Percentiles rank a stretch among this genome's conserved stretches.
Conservation (phyloP, 2,329 filamentous ascomycete species). For the Ceratocystis variospora region DNA sequence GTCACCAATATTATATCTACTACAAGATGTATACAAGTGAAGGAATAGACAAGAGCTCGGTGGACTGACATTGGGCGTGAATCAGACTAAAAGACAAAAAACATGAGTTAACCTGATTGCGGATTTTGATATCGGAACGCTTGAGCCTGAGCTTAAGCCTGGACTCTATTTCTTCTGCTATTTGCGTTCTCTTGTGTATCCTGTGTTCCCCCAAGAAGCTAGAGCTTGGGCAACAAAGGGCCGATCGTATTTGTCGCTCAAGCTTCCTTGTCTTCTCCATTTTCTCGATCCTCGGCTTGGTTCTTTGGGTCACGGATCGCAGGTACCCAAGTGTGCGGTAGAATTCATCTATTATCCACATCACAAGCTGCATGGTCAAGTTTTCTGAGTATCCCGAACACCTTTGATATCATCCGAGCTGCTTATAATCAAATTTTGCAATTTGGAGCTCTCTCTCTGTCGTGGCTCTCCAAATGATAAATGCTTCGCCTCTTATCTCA, state of each 20-base stretch:
- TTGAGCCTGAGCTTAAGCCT: background rate
- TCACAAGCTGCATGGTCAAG: background rate
- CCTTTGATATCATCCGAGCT: background rate
- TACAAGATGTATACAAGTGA: too few relatives aligned
- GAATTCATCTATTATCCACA: background rate
- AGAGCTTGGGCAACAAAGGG: background rate
- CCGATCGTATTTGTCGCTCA: conserved; percentile 1
- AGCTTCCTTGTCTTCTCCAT: background rate
- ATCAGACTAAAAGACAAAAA: background rate
- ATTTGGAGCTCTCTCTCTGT: background rate
- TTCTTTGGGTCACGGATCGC: background rate
- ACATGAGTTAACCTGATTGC: background rate
- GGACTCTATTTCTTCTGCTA: background rate
- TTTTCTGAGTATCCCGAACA: background rate
- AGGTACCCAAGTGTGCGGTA: background rate
- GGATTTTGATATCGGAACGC: background rate
- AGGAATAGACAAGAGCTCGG: background rate
- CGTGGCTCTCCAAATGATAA: background rate
- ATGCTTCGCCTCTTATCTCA: background rate
- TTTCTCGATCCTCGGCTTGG: background rate
- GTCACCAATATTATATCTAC: too few relatives aligned
- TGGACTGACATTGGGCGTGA: background rate
- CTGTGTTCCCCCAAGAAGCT: background rate
- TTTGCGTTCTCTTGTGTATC: background rate
- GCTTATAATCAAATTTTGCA: background rate